Conservation (phyloP, 768 basidiomycete genomes). For the Tylopilus felleus region DNA sequence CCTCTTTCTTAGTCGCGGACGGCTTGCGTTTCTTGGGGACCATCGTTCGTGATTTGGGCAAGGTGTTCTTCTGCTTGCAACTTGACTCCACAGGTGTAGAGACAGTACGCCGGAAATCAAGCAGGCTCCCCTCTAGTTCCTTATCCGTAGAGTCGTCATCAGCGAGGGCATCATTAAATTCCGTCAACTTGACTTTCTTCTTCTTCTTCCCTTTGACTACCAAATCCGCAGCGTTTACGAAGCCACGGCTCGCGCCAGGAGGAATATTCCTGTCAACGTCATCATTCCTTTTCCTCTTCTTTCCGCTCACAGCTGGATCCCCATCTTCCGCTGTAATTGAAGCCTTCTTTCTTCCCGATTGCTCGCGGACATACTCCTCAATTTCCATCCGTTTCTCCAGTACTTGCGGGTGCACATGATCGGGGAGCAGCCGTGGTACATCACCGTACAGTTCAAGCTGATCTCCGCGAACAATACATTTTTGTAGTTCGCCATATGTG, state of each 20-base stretch:
- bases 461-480: conserved; percentile 79
- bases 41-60: conserved; percentile 47
- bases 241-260: conserved; percentile 63
- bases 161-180: conserved; percentile 49
- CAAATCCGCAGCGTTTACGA: conserved; percentile 66
- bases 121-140: conserved; percentile 59
- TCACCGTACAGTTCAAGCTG: conserved; percentile 92
- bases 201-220: conserved; percentile 52
- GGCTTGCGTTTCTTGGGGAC: conserved; percentile 24
- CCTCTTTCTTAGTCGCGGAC: conserved; percentile 22
- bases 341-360: conserved; percentile 35
- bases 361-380: conserved; percentile 61
- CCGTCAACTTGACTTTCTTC: conserved; percentile 37
- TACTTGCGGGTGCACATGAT: conserved; percentile 69
- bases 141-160: conserved; percentile 67
- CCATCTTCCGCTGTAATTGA: conserved; percentile 23
- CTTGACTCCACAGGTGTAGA: conserved; percentile 41
- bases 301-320: conserved; percentile 32
- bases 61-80: conserved; percentile 34
- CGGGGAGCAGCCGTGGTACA: conserved; percentile 81
- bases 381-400: conserved; percentile 84
- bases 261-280: conserved; percentile 71
- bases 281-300: conserved; percentile 71
- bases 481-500: conserved; percentile 86
- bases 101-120: conserved; percentile 47